Evolutionary conservation across 1,284 basidiomycete genomes (phyloP), one percentile per base, ranked within the genome.

Genomic region (Ceratobasidium sp.): DNA sequence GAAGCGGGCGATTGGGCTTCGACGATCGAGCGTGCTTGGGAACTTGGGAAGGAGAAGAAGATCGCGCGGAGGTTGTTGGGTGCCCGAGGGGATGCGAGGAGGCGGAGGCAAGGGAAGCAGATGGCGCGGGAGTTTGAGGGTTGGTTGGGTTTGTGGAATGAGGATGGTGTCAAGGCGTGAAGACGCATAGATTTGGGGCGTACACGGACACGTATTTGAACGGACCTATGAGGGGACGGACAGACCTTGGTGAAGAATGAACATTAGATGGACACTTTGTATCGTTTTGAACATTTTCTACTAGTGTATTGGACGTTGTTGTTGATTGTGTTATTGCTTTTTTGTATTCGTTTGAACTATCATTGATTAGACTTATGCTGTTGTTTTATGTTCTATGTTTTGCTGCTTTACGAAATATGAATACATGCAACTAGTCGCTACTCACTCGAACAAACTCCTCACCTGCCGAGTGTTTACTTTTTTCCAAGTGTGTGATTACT

Each of bases 1-100:
- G 93, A 94, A 83, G 86, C 84, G 26, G 93, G 93, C 5, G 88
- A 92, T 76, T 94, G 93, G 92, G 89, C 91, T 2, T 80, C 81
- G 12, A 86, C 88, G 10, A 87, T 94, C 23, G 83, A 87, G 70
- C 85, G 89, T 78, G 93, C 93, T 15, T 91, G 87, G 84, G 79
- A 75, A 52, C 84, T 83, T 77, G 89, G 92, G 3, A 84, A 83
- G 28, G 81, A 82, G 80, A 91, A 92, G 83, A 84, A 80, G 76
- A 68, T 80, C 77, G 87, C 86, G 80, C 83, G 87, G 15, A 65
- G 81, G 48, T 17, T 75, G 62, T 64, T 75, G 48, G 73, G 73
- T 23, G 83, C 81, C 73, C 90, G 89, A 67, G 84, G 86, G 79
- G 82, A 81, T 28, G 86, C 86, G 7, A 80, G 77, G 78, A 83